phyloP scores from a whole-genome alignment of 306 rosid species.

The Cercis canadensis region DNA sequence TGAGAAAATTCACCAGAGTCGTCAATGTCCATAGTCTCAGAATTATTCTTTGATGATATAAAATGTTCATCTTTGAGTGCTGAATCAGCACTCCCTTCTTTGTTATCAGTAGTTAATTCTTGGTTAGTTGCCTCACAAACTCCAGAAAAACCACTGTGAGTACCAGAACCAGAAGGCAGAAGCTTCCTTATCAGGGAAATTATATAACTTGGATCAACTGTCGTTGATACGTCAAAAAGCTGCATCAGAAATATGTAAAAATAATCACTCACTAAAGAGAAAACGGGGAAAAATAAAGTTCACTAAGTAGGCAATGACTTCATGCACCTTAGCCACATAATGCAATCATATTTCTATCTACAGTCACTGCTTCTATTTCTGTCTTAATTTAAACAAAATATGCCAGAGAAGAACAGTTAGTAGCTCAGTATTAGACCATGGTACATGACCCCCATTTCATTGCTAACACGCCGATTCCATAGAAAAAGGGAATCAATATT shows the following conservation, averaged over 20 bases:
- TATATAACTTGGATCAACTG: constrained; percentile 91
- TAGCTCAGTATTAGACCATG: no score
- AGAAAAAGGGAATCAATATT: no score
- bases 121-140: constrained; percentile 29
- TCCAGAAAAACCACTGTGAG: constrained; percentile 13
- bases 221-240: constrained; percentile 87
- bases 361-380: not conserved
- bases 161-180: constrained; percentile 53
- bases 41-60: constrained; percentile 22
- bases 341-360: constrained; percentile 13
- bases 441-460: no score
- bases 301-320: not conserved
- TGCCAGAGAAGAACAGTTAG: not conserved
- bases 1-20: constrained; percentile 39
- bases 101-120: constrained; percentile 15
- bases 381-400: not conserved
- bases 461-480: no score
- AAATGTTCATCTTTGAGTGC: constrained; percentile 15
- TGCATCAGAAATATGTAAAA: constrained; percentile 48
- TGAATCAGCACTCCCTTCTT: constrained; percentile 42
- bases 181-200: constrained; percentile 90
- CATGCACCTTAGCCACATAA: constrained; percentile 1
- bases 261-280: constrained; percentile 19
- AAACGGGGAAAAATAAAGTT: not conserved
- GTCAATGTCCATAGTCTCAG: constrained; percentile 58